Base-by-base conservation (phyloP, 495 filamentous ascomycete genomes). In the Podospora pseudopauciseta region DNA sequence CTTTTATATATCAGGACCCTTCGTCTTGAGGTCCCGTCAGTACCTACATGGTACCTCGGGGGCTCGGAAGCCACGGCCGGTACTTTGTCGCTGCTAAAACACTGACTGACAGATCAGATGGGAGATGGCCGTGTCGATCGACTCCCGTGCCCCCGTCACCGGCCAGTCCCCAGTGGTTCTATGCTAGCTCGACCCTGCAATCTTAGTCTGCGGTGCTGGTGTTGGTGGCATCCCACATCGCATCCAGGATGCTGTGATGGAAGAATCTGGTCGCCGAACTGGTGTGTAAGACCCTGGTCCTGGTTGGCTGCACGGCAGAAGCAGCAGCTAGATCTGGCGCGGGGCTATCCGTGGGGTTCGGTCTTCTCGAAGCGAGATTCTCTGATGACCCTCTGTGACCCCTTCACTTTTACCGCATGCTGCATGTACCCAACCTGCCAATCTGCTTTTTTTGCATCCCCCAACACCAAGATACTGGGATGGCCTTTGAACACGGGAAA, bases 301-400 rank as follows among this genome's bases (percentile, higher is more conserved):
- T 34, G 63, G 67, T 68, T 68, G 63, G 63, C 63, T 70, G 64
- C 32, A 32, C 49, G 27, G 60, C 28, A 60, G 19, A 39, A 49
- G 39, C 39, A 49, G 39, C 39, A 49, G 58, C 34, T 62, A 68
- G 71, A 73, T 73, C 71, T 69, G 68, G 63, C 68, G 70, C 68
- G 67, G 70, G 72, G 73, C 70, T 67, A 44, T 63, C 65, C 70
- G 68, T 70, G 65, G 70, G 68, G 68, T 70, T 67, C 39, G 60
- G 57, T 62, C 49, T 67, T 61, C 59, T 18, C 20, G 59, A 27
- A 32, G 20, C 59, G 23, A 32, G 27, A 61, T 61, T 61, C 28
- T 61, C 39, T 9, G 6, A 11, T 49, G 39, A 49, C 39, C 39
- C 39, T 61, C 39, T 9, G 6, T 49, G 9, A 11, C 7, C 39